A percentile compares a stretch with the other conserved stretches of the same genome.
Conservation (phyloP, 306 rosid genomes). For the Prunus fruticosa region DNA sequence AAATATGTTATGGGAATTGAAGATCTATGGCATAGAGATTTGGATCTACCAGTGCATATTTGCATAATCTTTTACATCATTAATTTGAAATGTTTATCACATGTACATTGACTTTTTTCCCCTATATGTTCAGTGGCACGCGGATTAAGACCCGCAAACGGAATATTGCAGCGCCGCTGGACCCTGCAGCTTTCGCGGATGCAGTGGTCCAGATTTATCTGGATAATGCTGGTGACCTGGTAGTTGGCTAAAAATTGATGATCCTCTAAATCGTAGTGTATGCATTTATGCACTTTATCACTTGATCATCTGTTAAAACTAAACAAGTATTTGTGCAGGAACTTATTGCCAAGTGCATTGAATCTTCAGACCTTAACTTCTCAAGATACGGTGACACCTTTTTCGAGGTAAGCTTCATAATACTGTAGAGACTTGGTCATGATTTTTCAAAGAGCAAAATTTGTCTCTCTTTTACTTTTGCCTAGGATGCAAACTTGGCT, state of each 20-base stretch:
- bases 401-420: conserved; percentile 66
- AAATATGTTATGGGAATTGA: not conserved
- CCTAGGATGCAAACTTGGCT: not conserved
- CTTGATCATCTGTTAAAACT: conserved; percentile 6
- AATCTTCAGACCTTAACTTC: conserved; percentile 90
- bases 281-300: not conserved
- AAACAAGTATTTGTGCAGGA: conserved; percentile 43
- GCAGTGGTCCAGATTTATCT: conserved; percentile 99
- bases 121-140: conserved; percentile 72
- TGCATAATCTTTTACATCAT: not conserved
- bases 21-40: not conserved
- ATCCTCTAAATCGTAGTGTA: not conserved
- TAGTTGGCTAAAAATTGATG: conserved; percentile 28
- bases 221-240: conserved; percentile 99
- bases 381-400: conserved; percentile 99
- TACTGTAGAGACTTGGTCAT: not conserved
- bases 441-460: not conserved
- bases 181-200: conserved; percentile 99
- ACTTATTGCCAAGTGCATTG: conserved; percentile 83
- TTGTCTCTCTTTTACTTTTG: not conserved
- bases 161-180: conserved; percentile 99
- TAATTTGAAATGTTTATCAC: not conserved
- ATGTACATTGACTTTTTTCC: not conserved
- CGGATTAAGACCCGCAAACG: conserved; percentile 99
- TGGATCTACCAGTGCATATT: not conserved